Evolutionary conservation across 176 grass and related monocot genomes (phyloP).

Genomic region (Zoysia japonica): DNA sequence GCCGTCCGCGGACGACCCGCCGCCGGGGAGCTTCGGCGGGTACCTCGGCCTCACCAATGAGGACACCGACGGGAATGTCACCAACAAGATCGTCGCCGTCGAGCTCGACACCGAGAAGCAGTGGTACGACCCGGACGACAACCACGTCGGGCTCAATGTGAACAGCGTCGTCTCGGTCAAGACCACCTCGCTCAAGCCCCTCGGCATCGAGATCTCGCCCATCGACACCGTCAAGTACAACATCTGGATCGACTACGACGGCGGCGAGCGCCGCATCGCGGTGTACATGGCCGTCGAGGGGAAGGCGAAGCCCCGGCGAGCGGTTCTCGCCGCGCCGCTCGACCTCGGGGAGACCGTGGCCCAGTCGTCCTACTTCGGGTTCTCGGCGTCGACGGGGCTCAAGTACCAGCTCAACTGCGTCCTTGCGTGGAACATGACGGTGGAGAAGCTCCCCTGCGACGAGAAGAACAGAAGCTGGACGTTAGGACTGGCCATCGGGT

Average conservation of each 20-base stretch:
- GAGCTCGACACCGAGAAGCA: slow-evolving; percentile 90
- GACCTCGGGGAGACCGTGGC: slow-evolving; percentile 45
- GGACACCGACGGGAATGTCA: slow-evolving; percentile 46
- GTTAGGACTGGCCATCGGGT: slow-evolving; percentile 42
- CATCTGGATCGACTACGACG: slow-evolving; percentile 88
- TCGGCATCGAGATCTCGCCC: slow-evolving; percentile 64
- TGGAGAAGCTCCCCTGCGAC: slow-evolving; percentile 52
- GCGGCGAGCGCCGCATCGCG: slow-evolving; percentile 34
- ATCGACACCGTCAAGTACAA: slow-evolving; percentile 46
- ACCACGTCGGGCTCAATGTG: slow-evolving; percentile 84
- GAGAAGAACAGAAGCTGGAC: neutral
- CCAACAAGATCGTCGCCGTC: slow-evolving; percentile 70
- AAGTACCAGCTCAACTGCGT: slow-evolving; percentile 93
- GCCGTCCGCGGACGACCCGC: slow-evolving; percentile 36
- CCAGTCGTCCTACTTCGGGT: slow-evolving; percentile 68
- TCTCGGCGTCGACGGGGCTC: slow-evolving; percentile 65
- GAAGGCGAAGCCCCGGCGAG: slow-evolving; percentile 17
- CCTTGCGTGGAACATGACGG: slow-evolving; percentile 77
- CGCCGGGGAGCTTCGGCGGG: slow-evolving; percentile 40
- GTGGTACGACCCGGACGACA: slow-evolving; percentile 65
- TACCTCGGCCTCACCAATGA: slow-evolving; percentile 74
- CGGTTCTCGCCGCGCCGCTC: slow-evolving; percentile 53
- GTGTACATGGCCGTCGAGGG: slow-evolving; percentile 52
- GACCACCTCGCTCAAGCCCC: slow-evolving; percentile 34
- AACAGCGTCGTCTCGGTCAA: slow-evolving; percentile 68